Base-by-base conservation (phyloP, 2,329 filamentous ascomycete species). In the Pseudogymnoascus sp. region DNA sequence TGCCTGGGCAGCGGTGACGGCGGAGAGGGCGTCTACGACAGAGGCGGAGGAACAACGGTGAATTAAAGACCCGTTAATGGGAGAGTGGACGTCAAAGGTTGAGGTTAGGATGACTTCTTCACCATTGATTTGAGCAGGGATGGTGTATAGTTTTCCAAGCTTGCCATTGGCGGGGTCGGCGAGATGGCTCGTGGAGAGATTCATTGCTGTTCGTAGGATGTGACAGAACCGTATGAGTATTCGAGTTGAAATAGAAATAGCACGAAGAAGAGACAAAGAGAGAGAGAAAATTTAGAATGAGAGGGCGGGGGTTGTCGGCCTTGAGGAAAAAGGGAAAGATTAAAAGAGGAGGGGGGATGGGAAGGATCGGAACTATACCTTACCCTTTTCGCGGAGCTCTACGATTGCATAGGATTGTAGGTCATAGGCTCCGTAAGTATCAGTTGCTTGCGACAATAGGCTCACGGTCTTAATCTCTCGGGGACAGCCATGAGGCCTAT, bases 41-140 rank as follows among this genome's bases (percentile, higher is more conserved):
- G 81, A 76, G 2, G 85, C 84, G 35, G 82, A 84, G 37, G 81
- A 79, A 63, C 83, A 84, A 63, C 81, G 79, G 66, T 82, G 78
- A 71, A 86, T 78, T 41, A 85, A 71, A 14, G 82, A 70, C 19
- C 72, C 84, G 69, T 74, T 83, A 69, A 59, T 71, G 88, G 60
- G 40, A 22, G 79, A 84, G 66, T 79, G 75, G 37, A 91, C 82
- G 59, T 81, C 73, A 68, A 86, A 86, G 28, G 79, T 80, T 37
- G 75, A 78, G 1, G 72, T 69, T 2, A 82, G 78, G 6, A 70
- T 73, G 61, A 79, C 71, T 63, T 84, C 78, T 68, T 74, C 68
- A 43, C 78, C 78, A 64, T 76, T 73, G 63, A 81, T 79, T 63
- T 79, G 65, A 56, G 80, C 75, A 2, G 79, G 78, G 7, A 79